Conservation (phyloP, 345 rosid species). For the Gossypium raimondii region DNA sequence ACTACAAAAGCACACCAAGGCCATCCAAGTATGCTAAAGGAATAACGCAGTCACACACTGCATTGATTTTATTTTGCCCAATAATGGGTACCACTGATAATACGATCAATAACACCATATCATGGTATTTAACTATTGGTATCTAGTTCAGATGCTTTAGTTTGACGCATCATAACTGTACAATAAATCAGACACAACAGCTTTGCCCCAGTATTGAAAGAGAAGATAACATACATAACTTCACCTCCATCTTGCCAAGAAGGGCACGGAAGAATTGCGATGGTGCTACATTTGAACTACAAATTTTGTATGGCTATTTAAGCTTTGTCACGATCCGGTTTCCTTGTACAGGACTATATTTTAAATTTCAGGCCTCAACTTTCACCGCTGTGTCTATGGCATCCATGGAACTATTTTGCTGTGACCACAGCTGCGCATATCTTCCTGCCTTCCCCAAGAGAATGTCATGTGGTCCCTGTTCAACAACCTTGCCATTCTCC, state of each 20-base stretch:
- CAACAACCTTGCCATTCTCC: conserved; percentile 89
- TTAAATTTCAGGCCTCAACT: conserved; percentile 28
- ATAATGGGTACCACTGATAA: not conserved
- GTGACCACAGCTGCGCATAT: conserved; percentile 94
- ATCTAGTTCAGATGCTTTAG: not conserved
- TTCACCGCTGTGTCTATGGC: conserved; percentile 51
- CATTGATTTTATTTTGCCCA: too few species aligned
- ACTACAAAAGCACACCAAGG: too few species aligned
- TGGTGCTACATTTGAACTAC: conserved; percentile 6
- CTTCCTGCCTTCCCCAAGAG: conserved; percentile 76
- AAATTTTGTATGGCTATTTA: not conserved
- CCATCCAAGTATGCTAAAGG: too few species aligned
- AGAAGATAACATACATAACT: not conserved
- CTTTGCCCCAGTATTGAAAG: not conserved
- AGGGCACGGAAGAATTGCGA: not conserved
- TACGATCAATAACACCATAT: not conserved
- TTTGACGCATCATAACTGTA: not conserved
- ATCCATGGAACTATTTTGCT: conserved; percentile 73
- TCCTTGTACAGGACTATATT: conserved; percentile 1
- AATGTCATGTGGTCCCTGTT: conserved; percentile 87
- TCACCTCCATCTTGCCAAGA: not conserved
- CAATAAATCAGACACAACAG: conserved; percentile 8
- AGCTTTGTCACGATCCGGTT: not conserved
- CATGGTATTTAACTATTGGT: not conserved
- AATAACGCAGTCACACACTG: too few species aligned